Evolutionary conservation across 768 basidiomycete species (phyloP).

Genomic region (Zangia roseola): DNA sequence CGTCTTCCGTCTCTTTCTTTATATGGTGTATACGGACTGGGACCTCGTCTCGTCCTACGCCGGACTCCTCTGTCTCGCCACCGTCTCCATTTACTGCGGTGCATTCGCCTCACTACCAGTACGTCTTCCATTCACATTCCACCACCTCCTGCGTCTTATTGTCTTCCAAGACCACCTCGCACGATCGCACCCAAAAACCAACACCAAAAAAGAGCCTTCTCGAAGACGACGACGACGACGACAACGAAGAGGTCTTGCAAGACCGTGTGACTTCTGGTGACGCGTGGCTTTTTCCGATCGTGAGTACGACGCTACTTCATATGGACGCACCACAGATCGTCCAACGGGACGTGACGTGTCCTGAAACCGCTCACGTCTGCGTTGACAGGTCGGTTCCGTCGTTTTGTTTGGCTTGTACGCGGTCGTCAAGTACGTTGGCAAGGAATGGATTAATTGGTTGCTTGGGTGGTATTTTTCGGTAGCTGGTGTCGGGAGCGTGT

Average conservation of each 20-base stretch:
- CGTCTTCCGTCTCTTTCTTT: conserved; percentile 1
- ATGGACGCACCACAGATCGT: too few species aligned
- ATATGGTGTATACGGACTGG: conserved; percentile 41
- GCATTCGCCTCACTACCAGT: conserved; percentile 69
- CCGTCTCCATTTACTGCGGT: conserved; percentile 65
- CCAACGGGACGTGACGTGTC: too few species aligned
- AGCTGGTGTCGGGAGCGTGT: conserved; percentile 62
- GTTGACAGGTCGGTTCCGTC: conserved; percentile 62
- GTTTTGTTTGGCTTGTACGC: conserved; percentile 67
- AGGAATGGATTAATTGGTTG: conserved; percentile 80
- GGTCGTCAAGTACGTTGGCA: conserved; percentile 72
- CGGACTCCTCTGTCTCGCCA: conserved; percentile 66
- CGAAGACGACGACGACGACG: conserved; percentile 48
- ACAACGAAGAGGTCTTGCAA: conserved; percentile 57
- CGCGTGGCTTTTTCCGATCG: conserved; percentile 75
- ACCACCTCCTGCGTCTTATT: neutral
- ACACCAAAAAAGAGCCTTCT: conserved; percentile 13
- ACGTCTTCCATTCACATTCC: conserved; percentile 23
- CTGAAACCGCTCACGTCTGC: too few species aligned
- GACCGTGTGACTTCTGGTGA: conserved; percentile 65
- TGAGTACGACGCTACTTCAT: conserved; percentile 34
- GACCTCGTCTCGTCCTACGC: conserved; percentile 65
- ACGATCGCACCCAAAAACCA: neutral
- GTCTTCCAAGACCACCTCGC: conserved; percentile 9
- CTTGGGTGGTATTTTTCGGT: conserved; percentile 75